These are phyloP conservation scores for Cenchrus purpureus DNA, from an alignment of 176 grass and related monocot genomes.

Conservation along the genomic window DNA sequence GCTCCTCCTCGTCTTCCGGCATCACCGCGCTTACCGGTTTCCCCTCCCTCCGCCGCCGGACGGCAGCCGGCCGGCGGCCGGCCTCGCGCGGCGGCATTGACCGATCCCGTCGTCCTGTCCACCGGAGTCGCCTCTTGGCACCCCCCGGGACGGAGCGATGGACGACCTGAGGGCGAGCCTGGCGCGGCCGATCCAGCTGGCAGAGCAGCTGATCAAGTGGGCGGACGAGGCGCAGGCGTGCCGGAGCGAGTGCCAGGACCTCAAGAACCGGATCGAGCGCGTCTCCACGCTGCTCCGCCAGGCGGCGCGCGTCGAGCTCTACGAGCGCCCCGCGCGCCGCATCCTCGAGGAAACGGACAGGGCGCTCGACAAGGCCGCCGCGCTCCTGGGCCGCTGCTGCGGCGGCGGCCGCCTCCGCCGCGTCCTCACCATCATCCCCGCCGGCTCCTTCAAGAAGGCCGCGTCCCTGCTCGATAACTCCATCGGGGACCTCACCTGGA, in stretches of 20 bases:
- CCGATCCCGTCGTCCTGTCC: neutral
- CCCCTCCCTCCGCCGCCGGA: neutral
- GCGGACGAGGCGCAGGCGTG: conserved; percentile 66
- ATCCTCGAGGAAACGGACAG: conserved; percentile 82
- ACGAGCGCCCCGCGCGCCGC: conserved; percentile 87
- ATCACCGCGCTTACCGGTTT: neutral
- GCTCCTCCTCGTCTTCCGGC: neutral
- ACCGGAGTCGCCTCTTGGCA: neutral
- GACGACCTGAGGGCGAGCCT: conserved; percentile 76
- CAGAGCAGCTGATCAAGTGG: conserved; percentile 90
- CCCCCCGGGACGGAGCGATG: conserved; percentile 37
- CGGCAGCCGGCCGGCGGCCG: conserved; percentile 2
- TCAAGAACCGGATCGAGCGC: conserved; percentile 78
- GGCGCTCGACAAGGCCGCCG: conserved; percentile 69
- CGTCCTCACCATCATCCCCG: conserved; percentile 71
- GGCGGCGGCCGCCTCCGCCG: conserved; percentile 50
- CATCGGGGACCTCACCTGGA: conserved; percentile 78
- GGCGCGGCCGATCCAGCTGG: conserved; percentile 88
- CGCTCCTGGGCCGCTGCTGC: conserved; percentile 50
- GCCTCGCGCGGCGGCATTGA: neutral
- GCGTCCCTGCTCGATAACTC: conserved; percentile 71
- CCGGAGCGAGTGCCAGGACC: conserved; percentile 78
- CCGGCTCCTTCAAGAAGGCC: conserved; percentile 61
- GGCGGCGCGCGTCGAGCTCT: conserved; percentile 87
- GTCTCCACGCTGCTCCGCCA: conserved; percentile 77